These are phyloP conservation scores for Penicillium glabrum DNA, from an alignment of 2,329 filamentous ascomycete genomes.

Conservation along the genomic window DNA sequence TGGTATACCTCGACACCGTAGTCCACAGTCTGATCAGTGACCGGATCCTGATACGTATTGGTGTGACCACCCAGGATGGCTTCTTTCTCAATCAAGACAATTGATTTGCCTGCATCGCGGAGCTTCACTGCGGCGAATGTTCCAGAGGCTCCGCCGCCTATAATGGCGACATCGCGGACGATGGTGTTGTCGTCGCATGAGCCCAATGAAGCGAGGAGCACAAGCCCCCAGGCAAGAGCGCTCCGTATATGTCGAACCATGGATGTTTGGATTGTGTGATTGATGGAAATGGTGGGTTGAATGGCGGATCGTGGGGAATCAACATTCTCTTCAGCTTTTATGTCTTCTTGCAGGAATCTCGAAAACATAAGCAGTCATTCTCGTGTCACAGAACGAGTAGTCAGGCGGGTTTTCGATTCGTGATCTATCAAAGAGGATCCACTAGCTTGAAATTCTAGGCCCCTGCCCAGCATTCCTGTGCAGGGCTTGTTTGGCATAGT, in stretches of 20 bases:
- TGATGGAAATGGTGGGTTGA: not conserved
- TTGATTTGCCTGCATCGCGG: conserved; percentile 29
- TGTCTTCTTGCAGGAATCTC: not conserved
- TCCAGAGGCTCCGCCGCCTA: conserved; percentile 13
- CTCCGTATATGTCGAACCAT: not conserved
- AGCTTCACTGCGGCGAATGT: conserved; percentile 19
- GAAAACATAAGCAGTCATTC: not conserved
- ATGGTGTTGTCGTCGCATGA: conserved; percentile 12
- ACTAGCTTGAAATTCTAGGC: not conserved
- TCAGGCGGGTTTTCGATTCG: conserved; percentile 1
- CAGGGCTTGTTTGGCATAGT: not conserved
- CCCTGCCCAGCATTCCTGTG: not conserved
- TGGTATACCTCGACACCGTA: conserved; percentile 35
- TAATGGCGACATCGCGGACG: conserved; percentile 14
- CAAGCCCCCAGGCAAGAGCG: not conserved
- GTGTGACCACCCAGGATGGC: conserved; percentile 35
- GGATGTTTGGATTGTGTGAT: not conserved
- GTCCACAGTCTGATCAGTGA: conserved; percentile 29
- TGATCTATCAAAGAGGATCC: not conserved
- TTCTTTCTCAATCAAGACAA: conserved; percentile 39
- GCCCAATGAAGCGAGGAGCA: conserved; percentile 12
- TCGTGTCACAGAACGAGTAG: not conserved
- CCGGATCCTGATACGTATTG: conserved; percentile 30
- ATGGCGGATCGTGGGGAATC: not conserved
- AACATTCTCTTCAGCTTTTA: not conserved